Percentiles rank a stretch among this genome's conserved stretches.
These are phyloP conservation scores for Podaxis sp. DNA, from an alignment of 768 basidiomycete species.

Conservation along the genomic window DNA sequence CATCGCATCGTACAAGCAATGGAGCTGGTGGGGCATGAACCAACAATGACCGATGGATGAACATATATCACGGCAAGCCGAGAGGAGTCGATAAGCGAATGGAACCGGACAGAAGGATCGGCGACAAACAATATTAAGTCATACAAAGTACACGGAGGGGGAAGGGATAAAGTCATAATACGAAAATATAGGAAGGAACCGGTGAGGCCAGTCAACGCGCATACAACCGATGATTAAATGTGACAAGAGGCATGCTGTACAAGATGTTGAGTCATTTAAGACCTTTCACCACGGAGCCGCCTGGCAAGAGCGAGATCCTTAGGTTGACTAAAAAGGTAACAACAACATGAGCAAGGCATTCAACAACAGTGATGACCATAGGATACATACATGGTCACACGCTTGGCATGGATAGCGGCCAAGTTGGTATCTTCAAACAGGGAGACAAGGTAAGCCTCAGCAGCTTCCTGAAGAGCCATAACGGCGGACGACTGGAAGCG, in stretches of 20 bases:
- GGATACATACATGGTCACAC: constrained; percentile 33
- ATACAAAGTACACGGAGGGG: constrained; percentile 8
- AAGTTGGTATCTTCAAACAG: constrained; percentile 90
- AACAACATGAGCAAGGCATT: constrained; percentile 27
- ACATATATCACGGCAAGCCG: not conserved
- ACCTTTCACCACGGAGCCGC: constrained; percentile 83
- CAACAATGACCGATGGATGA: not conserved
- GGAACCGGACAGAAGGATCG: not conserved
- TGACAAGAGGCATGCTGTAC: not conserved
- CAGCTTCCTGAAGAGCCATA: constrained; percentile 91
- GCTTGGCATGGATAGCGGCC: constrained; percentile 89
- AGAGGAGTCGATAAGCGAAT: not conserved
- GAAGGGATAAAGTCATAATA: not conserved
- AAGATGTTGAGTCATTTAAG: constrained; percentile 38
- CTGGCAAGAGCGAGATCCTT: constrained; percentile 88
- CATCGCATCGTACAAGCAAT: not conserved
- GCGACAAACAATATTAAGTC: constrained; percentile 11
- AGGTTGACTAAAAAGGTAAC: constrained; percentile 55
- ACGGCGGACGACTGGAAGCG: constrained; percentile 97
- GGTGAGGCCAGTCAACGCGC: not conserved
- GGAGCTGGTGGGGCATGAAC: not conserved
- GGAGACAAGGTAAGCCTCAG: constrained; percentile 85
- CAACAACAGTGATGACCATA: constrained; percentile 8
- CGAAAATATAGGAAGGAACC: not conserved
- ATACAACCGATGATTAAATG: not conserved